A percentile compares a stretch with the other conserved stretches of the same genome.
phyloP scores from a whole-genome alignment of 768 basidiomycete genomes.

The Auriscalpium microsporum region DNA sequence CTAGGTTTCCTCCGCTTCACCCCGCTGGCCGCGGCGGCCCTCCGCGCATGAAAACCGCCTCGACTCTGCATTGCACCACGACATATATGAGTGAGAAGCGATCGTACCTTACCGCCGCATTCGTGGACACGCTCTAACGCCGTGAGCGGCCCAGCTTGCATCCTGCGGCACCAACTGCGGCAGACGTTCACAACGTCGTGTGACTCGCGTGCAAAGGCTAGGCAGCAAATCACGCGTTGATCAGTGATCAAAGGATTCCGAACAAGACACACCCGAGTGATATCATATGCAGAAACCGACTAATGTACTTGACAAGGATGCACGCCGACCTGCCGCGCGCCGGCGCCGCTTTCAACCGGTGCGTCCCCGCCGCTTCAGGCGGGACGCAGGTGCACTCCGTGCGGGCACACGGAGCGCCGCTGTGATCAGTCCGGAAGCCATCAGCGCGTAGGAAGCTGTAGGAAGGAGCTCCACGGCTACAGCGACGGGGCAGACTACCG shows the following conservation, averaged over 20 bases:
- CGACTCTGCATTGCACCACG: not conserved
- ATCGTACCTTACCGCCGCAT: not conserved
- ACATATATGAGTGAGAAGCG: not conserved
- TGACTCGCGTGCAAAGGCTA: not conserved
- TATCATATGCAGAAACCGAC: not conserved
- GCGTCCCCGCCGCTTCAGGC: not conserved
- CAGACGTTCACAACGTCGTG: not conserved
- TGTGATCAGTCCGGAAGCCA: not conserved
- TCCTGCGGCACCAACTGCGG: not conserved
- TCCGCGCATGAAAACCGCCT: not conserved
- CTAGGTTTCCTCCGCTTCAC: not conserved
- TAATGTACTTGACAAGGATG: not conserved
- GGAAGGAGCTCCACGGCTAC: no score
- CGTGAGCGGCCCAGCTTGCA: not conserved
- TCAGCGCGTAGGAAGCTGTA: no score
- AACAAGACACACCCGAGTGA: not conserved
- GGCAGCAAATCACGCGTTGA: not conserved
- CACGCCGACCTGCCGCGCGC: not conserved
- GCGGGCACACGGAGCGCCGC: not conserved
- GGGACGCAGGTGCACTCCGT: not conserved
- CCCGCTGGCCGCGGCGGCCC: not conserved
- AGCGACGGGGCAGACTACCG: constrained; percentile 32
- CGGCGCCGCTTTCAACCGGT: not conserved
- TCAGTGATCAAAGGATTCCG: not conserved
- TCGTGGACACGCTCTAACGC: not conserved